Evolutionary conservation across 108 stramenopile species (phyloP).

Genomic region (Craspedostauros australis): DNA sequence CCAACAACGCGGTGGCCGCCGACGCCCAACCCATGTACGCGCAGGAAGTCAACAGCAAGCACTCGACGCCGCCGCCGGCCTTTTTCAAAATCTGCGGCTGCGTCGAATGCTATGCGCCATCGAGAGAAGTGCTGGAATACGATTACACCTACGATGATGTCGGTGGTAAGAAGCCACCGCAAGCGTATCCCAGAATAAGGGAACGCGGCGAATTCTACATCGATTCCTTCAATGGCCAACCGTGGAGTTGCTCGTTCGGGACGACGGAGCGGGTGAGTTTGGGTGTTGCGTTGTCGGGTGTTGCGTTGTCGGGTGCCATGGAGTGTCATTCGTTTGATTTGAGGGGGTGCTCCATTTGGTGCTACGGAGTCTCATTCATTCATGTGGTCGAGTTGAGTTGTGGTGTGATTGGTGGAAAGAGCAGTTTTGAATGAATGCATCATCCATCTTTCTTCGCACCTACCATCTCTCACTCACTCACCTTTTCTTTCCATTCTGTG

Average conservation of each 20-base stretch:
- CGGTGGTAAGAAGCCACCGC: constrained; percentile 25
- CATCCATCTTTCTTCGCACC: neutral
- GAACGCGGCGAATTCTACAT: constrained; percentile 54
- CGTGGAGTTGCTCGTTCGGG: constrained; percentile 49
- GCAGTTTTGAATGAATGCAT: neutral
- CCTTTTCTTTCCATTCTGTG: neutral
- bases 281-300: neutral
- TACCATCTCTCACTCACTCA: neutral
- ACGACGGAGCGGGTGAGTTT: constrained; percentile 50
- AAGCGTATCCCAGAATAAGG: constrained; percentile 43
- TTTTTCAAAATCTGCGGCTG: constrained; percentile 24
- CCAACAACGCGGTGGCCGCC: too few relatives aligned
- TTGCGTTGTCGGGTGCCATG: neutral
- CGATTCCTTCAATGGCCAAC: constrained; percentile 54
- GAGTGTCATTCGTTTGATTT: neutral
- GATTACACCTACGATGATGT: constrained; percentile 43
- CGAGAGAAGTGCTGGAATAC: constrained; percentile 37
- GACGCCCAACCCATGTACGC: too few relatives aligned
- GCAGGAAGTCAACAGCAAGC: too few relatives aligned
- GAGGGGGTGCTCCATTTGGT: neutral
- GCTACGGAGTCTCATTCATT: neutral
- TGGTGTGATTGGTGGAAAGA: too few relatives aligned
- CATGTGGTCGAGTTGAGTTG: neutral
- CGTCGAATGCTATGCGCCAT: constrained; percentile 34
- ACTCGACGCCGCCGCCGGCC: too few relatives aligned